phyloP scores from a whole-genome alignment of 208 protist genomes.

The Trypanosoma avium region DNA sequence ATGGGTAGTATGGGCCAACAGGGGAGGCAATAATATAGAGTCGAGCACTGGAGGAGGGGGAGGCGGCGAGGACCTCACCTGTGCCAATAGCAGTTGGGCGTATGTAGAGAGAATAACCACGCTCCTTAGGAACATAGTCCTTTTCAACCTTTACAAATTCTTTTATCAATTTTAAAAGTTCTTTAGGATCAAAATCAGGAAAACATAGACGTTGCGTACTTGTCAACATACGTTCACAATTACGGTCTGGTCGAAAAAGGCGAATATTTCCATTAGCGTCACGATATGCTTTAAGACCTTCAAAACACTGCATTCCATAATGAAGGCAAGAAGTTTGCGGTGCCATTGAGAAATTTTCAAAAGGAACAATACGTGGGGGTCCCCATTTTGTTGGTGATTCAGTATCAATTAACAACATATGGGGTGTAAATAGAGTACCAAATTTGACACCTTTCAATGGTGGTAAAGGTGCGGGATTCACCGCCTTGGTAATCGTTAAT shows the following conservation, averaged over 20 bases:
- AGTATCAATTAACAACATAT: constrained; percentile 95
- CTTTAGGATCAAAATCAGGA: constrained; percentile 87
- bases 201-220: constrained; percentile 91
- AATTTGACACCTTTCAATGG: constrained; percentile 81
- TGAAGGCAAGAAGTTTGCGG: constrained; percentile 92
- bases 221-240: constrained; percentile 89
- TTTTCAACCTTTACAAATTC: constrained; percentile 93
- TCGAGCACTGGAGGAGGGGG: constrained; percentile 40
- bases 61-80: constrained; percentile 66
- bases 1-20: constrained; percentile 97
- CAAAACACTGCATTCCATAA: constrained; percentile 95
- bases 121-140: constrained; percentile 90
- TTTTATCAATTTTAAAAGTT: constrained; percentile 92
- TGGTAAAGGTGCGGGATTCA: constrained; percentile 53
- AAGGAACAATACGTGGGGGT: constrained; percentile 67
- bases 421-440: constrained; percentile 94
- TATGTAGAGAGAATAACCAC: constrained; percentile 98
- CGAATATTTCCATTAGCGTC: constrained; percentile 79
- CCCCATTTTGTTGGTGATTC: constrained; percentile 80
- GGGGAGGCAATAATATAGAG: constrained; percentile 96
- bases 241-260: constrained; percentile 97
- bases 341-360: constrained; percentile 82
- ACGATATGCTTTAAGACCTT: constrained; percentile 98
- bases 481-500: constrained; percentile 16
- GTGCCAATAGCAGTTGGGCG: constrained; percentile 96